A percentile compares a stretch with the other conserved stretches of the same genome.
Evolutionary conservation across 1,139 yeast species (phyloP).

Genomic region (Zygosaccharomyces sapae): DNA sequence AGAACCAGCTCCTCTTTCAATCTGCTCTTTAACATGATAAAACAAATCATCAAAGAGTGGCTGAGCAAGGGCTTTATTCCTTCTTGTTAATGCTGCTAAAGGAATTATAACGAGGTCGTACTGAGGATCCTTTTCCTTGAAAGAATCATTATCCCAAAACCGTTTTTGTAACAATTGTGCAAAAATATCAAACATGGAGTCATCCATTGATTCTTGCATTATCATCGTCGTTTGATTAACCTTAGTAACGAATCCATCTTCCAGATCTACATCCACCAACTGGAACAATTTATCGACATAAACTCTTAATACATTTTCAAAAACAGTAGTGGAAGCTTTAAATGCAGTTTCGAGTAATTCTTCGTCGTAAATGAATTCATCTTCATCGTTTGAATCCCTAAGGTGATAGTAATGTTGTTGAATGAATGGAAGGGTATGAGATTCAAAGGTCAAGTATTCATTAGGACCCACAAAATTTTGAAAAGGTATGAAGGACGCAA

Average conservation of each 20-base stretch:
- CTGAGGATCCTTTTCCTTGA: slow-evolving; percentile 36
- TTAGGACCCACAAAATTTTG: slow-evolving; percentile 44
- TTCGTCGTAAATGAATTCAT: slow-evolving; percentile 38
- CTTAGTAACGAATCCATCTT: slow-evolving; percentile 46
- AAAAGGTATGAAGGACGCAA: slow-evolving; percentile 72
- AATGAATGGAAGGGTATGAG: slow-evolving; percentile 48
- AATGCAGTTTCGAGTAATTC: slow-evolving; percentile 55
- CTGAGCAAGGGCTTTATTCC: slow-evolving; percentile 44
- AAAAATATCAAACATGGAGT: slow-evolving; percentile 47
- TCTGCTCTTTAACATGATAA: slow-evolving; percentile 55
- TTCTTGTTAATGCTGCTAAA: slow-evolving; percentile 62
- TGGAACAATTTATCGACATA: slow-evolving; percentile 60
- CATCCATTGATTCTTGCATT: slow-evolving; percentile 66
- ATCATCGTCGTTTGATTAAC: slow-evolving; percentile 65
- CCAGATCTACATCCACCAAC: slow-evolving; percentile 66
- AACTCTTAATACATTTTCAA: slow-evolving; percentile 55
- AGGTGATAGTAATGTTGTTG: slow-evolving; percentile 55
- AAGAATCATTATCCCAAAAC: slow-evolving; percentile 62
- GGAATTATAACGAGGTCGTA: slow-evolving; percentile 49
- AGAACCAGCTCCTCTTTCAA: slow-evolving; percentile 81
- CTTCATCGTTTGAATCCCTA: slow-evolving; percentile 35
- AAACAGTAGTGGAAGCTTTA: slow-evolving; percentile 69
- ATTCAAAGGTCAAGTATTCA: slow-evolving; percentile 56
- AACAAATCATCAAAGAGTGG: slow-evolving; percentile 28
- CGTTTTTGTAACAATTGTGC: slow-evolving; percentile 47